These are phyloP conservation scores for Lecanoromycetidae sp. DNA, from an alignment of 2,329 filamentous ascomycete species.

Conservation along the genomic window DNA sequence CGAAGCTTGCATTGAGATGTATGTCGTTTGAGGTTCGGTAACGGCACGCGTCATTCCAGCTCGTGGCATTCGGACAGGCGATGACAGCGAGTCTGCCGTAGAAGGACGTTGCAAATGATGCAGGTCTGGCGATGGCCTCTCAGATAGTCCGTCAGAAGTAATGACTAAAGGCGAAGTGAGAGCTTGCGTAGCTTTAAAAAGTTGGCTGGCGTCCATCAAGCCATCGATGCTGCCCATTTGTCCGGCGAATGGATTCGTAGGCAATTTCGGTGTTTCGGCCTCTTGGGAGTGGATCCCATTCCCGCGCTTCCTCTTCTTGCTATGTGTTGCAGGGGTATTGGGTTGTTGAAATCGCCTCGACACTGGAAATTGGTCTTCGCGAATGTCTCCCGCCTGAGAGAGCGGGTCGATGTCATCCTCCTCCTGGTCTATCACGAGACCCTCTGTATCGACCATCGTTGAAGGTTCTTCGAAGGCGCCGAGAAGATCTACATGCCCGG, in stretches of 20 bases:
- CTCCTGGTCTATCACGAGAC: background rate
- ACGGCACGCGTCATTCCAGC: slow-evolving; percentile 26
- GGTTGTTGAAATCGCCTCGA: slow-evolving; percentile 30
- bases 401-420: slow-evolving; percentile 11
- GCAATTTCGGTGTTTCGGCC: slow-evolving; percentile 25
- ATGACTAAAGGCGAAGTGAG: slow-evolving; percentile 33
- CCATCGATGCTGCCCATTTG: slow-evolving; percentile 27
- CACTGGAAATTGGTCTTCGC: slow-evolving; percentile 30
- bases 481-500: slow-evolving; percentile 16
- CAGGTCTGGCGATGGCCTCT: slow-evolving; percentile 39
- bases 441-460: background rate
- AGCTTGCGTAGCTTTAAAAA: slow-evolving; percentile 38
- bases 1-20: slow-evolving; percentile 36
- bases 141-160: slow-evolving; percentile 30
- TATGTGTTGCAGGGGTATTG: slow-evolving; percentile 30
- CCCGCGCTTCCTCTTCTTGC: slow-evolving; percentile 25
- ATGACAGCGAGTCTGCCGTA: slow-evolving; percentile 27
- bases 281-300: slow-evolving; percentile 19
- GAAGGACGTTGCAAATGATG: slow-evolving; percentile 30
- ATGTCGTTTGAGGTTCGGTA: slow-evolving; percentile 32
- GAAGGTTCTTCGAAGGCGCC: slow-evolving; percentile 12
- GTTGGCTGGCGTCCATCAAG: slow-evolving; percentile 35
- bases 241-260: slow-evolving; percentile 32
- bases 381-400: slow-evolving; percentile 12
- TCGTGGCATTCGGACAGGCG: slow-evolving; percentile 27